Base-by-base conservation (phyloP, 2,329 filamentous ascomycete genomes). In the Trichoderma gracile region DNA sequence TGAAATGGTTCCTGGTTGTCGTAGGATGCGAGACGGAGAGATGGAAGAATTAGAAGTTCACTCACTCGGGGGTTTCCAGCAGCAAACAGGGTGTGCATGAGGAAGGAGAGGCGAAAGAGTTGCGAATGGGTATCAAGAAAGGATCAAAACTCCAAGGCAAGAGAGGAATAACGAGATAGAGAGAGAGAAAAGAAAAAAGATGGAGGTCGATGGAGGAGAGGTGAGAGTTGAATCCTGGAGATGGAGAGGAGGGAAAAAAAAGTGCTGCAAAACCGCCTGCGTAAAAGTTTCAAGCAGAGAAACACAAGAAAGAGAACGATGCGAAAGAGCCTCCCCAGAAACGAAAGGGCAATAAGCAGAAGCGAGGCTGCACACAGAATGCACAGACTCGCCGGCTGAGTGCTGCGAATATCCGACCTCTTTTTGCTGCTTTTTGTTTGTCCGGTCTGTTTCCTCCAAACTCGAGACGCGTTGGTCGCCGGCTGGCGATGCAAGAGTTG, bases 391-490 rank as follows among this genome's bases (percentile, higher is more conserved):
- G 25, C 23, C 30, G 25, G 23, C 21, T 21, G n/a, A n/a, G 25
- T 43, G 21, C 42, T 42, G 12, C 8, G 12, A 47, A 5, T 19
- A 27, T 21, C 30, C 27, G 10, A 14, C 12, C 4, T 30, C 14
- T 21, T 5, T 46, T 12, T 21, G 27, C 21, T 33, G 30, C 30
- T 45, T 10, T 27, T n/a, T 17, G 15, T 25, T 43, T 21, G 42
- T 15, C 33, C 12, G 33, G 33, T 14, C 33, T 38, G 30, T 52
- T 6, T 25, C 47, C 15, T 30, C 17, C 25, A 50, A n/a, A 27
- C 17, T 46, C 40, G 15, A 50, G 27, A 49, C 60, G 60, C 60
- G 60, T 56, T 56, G 47, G 30, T 47, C 43, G 50, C 21, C 21
- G 50, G 30, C 23, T 53, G 47, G 17, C 21, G 58, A 46, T 21